Evolutionary conservation across 2,329 filamentous ascomycete genomes (phyloP).

Genomic region (Colletotrichum godetiae): DNA sequence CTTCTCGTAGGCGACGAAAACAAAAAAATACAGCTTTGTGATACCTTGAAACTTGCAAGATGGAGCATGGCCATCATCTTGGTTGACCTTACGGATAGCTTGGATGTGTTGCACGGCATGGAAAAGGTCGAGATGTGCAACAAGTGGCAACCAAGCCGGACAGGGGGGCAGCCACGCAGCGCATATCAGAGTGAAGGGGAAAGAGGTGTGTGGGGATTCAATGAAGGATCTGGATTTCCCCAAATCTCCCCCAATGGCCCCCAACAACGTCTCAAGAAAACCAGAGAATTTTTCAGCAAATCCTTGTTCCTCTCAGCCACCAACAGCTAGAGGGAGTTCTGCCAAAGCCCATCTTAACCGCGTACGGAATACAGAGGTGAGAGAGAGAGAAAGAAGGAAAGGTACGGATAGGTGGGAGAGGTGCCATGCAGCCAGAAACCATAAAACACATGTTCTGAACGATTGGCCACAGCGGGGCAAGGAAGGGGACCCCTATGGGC

Average conservation of each 20-base stretch:
- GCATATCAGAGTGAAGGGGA: not conserved
- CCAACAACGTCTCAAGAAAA: slow-evolving; percentile 6
- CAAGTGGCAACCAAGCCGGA: not conserved
- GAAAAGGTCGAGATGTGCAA: slow-evolving; percentile 1
- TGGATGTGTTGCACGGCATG: not conserved
- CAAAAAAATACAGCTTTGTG: not conserved
- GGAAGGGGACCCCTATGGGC: not conserved
- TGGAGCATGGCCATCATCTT: not conserved
- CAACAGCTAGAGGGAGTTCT: not conserved
- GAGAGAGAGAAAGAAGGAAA: too few relatives aligned
- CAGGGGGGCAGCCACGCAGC: too few relatives aligned
- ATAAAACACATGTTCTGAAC: slow-evolving; percentile 20
- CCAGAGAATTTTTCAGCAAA: not conserved
- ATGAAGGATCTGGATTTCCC: not conserved
- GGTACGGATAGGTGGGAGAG: not conserved
- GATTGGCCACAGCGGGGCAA: slow-evolving; percentile 33
- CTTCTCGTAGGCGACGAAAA: slow-evolving; percentile 20
- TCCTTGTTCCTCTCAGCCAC: not conserved
- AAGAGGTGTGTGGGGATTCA: slow-evolving; percentile 6
- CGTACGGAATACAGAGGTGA: too few relatives aligned
- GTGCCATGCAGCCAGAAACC: not conserved
- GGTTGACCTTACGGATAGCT: not conserved
- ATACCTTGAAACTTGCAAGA: not conserved
- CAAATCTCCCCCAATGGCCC: slow-evolving; percentile 15
- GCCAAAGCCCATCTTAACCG: not conserved